Conservation (phyloP, 345 rosid species). For the Eucalyptus viminalis region DNA sequence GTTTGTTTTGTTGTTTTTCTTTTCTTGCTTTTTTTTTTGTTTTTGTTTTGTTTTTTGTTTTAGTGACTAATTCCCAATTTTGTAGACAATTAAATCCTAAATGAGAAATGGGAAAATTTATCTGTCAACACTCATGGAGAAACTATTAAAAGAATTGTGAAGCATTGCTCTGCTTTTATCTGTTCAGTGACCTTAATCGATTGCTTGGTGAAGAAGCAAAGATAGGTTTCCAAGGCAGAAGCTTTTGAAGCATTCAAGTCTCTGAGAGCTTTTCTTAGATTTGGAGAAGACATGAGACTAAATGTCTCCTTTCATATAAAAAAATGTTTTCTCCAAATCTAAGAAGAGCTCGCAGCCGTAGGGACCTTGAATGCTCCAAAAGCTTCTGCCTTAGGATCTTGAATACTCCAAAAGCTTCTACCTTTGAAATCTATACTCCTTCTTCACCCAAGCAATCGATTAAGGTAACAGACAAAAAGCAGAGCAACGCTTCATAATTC, state of each 20-base stretch:
- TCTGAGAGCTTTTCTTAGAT: background rate
- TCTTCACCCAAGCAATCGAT: background rate
- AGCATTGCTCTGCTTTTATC: background rate
- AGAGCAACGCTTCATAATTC: background rate
- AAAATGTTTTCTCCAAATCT: too few relatives aligned
- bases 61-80: too few relatives aligned
- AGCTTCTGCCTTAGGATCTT: background rate
- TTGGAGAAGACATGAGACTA: background rate
- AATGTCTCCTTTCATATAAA: background rate
- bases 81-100: too few relatives aligned
- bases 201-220: background rate
- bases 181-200: background rate
- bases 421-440: too few relatives aligned
- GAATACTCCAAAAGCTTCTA: too few relatives aligned
- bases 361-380: background rate
- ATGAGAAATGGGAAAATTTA: too few relatives aligned
- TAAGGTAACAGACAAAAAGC: background rate
- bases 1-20: too few relatives aligned
- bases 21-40: too few relatives aligned
- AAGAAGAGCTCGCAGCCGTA: too few relatives aligned
- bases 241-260: background rate
- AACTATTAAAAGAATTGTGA: background rate
- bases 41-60: too few relatives aligned
- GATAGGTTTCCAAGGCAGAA: background rate
- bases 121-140: too few relatives aligned